Conservation (phyloP, 139 green algal genomes). For the Asterochloris erici region DNA sequence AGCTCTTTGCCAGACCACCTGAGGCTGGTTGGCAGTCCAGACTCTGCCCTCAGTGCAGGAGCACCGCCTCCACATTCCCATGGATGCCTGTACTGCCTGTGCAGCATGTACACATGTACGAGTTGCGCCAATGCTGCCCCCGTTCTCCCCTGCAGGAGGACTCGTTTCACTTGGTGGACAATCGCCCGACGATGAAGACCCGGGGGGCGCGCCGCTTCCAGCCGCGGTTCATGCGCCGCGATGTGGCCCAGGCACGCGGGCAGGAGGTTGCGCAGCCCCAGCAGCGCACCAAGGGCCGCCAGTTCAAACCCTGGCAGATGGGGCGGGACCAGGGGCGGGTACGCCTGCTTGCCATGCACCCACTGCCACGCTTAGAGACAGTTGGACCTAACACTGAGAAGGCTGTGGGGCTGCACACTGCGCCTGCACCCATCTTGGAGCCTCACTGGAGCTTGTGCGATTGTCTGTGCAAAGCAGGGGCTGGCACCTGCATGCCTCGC, state of each 20-base stretch:
- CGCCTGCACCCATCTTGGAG: no score
- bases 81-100: neutral
- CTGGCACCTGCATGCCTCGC: neutral
- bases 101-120: neutral
- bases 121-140: neutral
- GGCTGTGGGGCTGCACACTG: no score
- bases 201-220: conserved; percentile 60
- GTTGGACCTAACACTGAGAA: neutral
- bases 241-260: no score
- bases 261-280: neutral
- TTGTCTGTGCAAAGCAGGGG: neutral
- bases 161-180: conserved; percentile 96
- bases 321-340: conserved; percentile 28
- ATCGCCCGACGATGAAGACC: conserved; percentile 50
- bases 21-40: no score
- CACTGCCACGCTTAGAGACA: neutral
- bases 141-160: conserved; percentile 67
- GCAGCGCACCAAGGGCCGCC: conserved; percentile 3
- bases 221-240: conserved; percentile 12
- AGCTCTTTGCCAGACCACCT: neutral
- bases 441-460: neutral
- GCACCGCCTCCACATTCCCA: neutral
- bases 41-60: neutral
- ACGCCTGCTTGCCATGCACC: neutral
- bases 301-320: no score